phyloP scores from a whole-genome alignment of 2,329 filamentous ascomycete genomes.

The Fonsecaea monophora region DNA sequence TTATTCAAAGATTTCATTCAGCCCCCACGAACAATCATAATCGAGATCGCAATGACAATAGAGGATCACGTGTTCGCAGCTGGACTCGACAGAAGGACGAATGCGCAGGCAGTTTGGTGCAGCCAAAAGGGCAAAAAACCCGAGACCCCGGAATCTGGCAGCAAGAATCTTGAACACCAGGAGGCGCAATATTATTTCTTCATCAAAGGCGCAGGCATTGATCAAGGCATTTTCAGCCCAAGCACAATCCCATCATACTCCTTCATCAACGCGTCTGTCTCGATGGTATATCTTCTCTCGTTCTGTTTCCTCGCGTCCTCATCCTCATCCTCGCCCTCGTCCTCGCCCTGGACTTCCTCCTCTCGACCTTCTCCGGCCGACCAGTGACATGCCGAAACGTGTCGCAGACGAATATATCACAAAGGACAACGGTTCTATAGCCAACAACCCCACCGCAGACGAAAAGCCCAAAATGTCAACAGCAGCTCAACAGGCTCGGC shows the following conservation, averaged over 20 bases:
- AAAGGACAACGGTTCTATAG: constrained; percentile 38
- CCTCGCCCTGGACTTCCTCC: constrained; percentile 42
- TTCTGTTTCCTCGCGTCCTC: constrained; percentile 5
- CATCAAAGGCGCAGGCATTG: constrained; percentile 6
- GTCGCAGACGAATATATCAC: constrained; percentile 36
- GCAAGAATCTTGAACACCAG: constrained; percentile 17
- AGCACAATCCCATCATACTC: constrained; percentile 9
- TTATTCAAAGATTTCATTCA: neutral
- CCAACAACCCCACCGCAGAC: constrained; percentile 26
- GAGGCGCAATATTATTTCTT: constrained; percentile 10
- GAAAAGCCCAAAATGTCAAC: constrained; percentile 60
- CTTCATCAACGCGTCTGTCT: constrained; percentile 29
- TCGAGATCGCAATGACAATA: no score
- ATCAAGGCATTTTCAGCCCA: constrained; percentile 7
- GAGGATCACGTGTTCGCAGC: neutral
- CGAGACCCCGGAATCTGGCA: constrained; percentile 14
- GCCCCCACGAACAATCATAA: neutral
- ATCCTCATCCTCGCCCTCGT: constrained; percentile 5
- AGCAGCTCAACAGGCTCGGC: constrained; percentile 60
- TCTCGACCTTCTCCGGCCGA: constrained; percentile 21
- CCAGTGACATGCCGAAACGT: constrained; percentile 39
- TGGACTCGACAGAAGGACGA: neutral
- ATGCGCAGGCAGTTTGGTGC: neutral
- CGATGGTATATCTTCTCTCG: constrained; percentile 28
- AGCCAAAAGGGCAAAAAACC: constrained; percentile 2